Percentiles rank a stretch among this genome's conserved stretches.
These are phyloP conservation scores for Canariomyces notabilis DNA, from an alignment of 2,329 filamentous ascomycete species.

Conservation along the genomic window DNA sequence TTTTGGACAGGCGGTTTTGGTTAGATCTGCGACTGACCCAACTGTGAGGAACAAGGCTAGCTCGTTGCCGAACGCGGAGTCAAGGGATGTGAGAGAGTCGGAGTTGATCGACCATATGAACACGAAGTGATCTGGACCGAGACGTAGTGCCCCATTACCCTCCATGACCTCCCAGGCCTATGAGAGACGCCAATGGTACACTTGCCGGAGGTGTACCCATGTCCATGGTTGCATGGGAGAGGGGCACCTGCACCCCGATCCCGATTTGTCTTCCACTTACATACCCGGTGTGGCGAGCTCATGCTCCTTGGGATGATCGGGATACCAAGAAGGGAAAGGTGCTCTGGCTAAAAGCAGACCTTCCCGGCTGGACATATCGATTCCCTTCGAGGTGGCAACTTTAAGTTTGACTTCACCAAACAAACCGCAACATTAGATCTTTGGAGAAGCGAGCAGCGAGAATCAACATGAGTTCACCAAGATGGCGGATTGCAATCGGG, in stretches of 20 bases:
- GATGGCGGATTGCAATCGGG: conserved; percentile 50
- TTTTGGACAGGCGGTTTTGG: conserved; percentile 23
- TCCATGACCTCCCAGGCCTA: not conserved
- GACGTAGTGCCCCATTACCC: no score
- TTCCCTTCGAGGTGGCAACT: conserved; percentile 12
- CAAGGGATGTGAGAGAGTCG: not conserved
- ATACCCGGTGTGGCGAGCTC: conserved; percentile 10
- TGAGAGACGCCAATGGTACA: conserved; percentile 17
- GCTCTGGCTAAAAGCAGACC: conserved; percentile 24
- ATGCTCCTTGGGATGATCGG: conserved; percentile 14
- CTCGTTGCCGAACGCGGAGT: not conserved
- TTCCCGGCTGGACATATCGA: conserved; percentile 11
- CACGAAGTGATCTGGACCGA: no score
- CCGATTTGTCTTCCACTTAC: conserved; percentile 13
- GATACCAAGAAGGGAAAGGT: conserved; percentile 23
- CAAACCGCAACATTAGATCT: conserved; percentile 7
- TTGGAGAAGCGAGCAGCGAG: conserved; percentile 7
- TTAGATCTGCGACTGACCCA: not conserved
- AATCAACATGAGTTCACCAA: conserved; percentile 37
- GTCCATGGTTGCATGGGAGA: conserved; percentile 15
- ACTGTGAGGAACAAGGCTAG: not conserved
- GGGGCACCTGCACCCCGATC: conserved; percentile 19
- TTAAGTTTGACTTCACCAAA: conserved; percentile 9
- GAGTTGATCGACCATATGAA: not conserved
- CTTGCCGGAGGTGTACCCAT: conserved; percentile 18